phyloP scores from a whole-genome alignment of 352 stramenopile genomes.

The Globisporangium irregulare region DNA sequence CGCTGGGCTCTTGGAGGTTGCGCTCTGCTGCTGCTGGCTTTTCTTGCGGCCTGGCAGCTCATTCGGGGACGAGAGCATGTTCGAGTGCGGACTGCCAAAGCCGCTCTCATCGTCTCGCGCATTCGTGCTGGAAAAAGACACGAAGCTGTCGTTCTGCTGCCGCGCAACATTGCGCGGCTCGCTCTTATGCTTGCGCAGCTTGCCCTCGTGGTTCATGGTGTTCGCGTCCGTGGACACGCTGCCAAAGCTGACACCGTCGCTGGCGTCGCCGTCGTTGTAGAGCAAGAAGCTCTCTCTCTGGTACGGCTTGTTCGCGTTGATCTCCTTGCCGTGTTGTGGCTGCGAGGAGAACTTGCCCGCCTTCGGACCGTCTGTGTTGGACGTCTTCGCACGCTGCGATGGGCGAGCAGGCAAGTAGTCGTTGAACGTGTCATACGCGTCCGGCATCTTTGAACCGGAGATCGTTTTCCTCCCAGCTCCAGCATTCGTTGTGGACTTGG shows the following conservation, averaged over 20 bases:
- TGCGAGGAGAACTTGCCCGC: conserved; percentile 45
- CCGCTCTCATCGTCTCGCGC: neutral
- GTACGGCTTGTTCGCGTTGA: neutral
- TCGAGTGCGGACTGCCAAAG: conserved; percentile 10
- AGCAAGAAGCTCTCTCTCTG: conserved; percentile 21
- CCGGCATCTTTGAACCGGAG: conserved; percentile 14
- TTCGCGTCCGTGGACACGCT: conserved; percentile 7
- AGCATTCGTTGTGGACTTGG: neutral
- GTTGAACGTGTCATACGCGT: conserved; percentile 73
- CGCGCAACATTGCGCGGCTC: conserved; percentile 13
- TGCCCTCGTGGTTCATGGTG: conserved; percentile 6
- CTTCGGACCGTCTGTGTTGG: conserved; percentile 31
- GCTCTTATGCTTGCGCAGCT: conserved; percentile 19
- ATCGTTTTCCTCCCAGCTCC: neutral
- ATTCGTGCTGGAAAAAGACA: conserved; percentile 18
- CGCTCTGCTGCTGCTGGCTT: conserved; percentile 8
- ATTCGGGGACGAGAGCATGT: conserved; percentile 23
- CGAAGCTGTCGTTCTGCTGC: conserved; percentile 13
- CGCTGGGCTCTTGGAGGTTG: conserved; percentile 17
- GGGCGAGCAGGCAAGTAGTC: conserved; percentile 59
- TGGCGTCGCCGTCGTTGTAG: conserved; percentile 20
- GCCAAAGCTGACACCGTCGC: conserved; percentile 11
- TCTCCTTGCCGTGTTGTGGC: conserved; percentile 14
- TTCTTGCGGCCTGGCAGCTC: conserved; percentile 11
- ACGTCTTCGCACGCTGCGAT: conserved; percentile 41